Evolutionary conservation across 345 rosid species (phyloP).

Genomic region (Sisymbrium irio): DNA sequence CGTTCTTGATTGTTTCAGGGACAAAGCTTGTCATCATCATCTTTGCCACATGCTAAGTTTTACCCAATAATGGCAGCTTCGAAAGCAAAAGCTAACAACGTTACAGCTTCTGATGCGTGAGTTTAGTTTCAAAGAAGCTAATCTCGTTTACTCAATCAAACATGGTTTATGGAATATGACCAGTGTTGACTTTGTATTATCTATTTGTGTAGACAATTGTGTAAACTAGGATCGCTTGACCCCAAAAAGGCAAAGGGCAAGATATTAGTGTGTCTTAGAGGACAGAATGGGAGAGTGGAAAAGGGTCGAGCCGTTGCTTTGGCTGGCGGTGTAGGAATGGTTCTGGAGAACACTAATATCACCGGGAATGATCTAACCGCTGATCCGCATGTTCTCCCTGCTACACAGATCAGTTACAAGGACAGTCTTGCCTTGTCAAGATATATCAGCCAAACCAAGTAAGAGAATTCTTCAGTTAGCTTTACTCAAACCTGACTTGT

Average conservation of each 20-base stretch:
- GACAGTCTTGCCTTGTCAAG: slow-evolving; percentile 48
- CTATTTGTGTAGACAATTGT: slow-evolving; percentile 47
- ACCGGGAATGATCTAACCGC: slow-evolving; percentile 48
- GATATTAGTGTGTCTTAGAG: slow-evolving; percentile 71
- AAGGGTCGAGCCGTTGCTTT: slow-evolving; percentile 56
- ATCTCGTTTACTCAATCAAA: neutral
- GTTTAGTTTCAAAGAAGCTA: slow-evolving; percentile 17
- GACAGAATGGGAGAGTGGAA: slow-evolving; percentile 47
- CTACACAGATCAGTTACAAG: slow-evolving; percentile 52
- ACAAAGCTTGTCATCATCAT: slow-evolving; percentile 55
- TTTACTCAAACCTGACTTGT: neutral
- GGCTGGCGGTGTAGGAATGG: slow-evolving; percentile 82
- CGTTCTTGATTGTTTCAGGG: slow-evolving; percentile 44
- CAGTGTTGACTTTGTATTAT: neutral
- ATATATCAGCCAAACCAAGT: slow-evolving; percentile 58
- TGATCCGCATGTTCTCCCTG: slow-evolving; percentile 74
- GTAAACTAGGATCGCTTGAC: slow-evolving; percentile 61
- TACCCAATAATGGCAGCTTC: slow-evolving; percentile 60
- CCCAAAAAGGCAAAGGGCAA: slow-evolving; percentile 60
- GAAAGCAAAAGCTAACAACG: slow-evolving; percentile 51
- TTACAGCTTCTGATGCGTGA: slow-evolving; percentile 56
- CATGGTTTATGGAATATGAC: neutral
- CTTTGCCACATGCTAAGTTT: slow-evolving; percentile 45
- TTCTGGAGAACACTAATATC: slow-evolving; percentile 49
- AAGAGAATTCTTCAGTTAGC: neutral